phyloP scores from a whole-genome alignment of 805 yeast genomes.

The Monosporozyma yasuniensis region DNA sequence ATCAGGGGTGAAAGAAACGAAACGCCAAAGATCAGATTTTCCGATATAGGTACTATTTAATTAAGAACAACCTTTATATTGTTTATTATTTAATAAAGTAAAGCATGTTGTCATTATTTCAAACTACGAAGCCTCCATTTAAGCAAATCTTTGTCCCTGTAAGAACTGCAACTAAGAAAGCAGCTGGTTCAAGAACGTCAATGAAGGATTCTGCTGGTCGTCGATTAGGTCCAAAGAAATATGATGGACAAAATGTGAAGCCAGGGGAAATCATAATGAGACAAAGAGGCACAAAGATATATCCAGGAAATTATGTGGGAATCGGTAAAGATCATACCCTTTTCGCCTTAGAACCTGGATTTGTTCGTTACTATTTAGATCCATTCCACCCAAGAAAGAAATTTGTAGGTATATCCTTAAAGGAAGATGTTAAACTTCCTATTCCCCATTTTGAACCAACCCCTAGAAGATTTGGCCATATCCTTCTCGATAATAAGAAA shows the following conservation, averaged over 20 bases:
- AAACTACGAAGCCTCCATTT: not conserved
- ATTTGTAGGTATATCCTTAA: slow-evolving; percentile 80
- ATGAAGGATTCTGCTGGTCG: slow-evolving; percentile 94
- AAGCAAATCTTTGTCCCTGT: slow-evolving; percentile 32
- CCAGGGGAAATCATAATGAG: slow-evolving; percentile 85
- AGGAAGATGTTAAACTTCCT: slow-evolving; percentile 58
- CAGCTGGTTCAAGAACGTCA: slow-evolving; percentile 89
- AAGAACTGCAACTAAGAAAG: slow-evolving; percentile 89
- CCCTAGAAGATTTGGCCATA: slow-evolving; percentile 75
- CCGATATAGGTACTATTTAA: too few species aligned
- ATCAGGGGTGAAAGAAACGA: too few species aligned
- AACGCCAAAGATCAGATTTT: too few species aligned
- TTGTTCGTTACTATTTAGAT: slow-evolving; percentile 80
- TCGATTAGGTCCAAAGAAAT: slow-evolving; percentile 81
- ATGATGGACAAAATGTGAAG: slow-evolving; percentile 63
- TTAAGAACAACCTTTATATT: too few species aligned
- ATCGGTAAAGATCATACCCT: slow-evolving; percentile 93
- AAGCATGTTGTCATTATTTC: not conserved
- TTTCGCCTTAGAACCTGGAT: slow-evolving; percentile 87
- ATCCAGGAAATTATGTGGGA: slow-evolving; percentile 85
- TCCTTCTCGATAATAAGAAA: slow-evolving; percentile 36
- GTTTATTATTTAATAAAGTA: not conserved
- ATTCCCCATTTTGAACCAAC: slow-evolving; percentile 88
- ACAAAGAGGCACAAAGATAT: slow-evolving; percentile 91
- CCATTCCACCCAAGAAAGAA: slow-evolving; percentile 94